phyloP scores from a whole-genome alignment of 2,329 filamentous ascomycete species.

The Fulvia fulva region DNA sequence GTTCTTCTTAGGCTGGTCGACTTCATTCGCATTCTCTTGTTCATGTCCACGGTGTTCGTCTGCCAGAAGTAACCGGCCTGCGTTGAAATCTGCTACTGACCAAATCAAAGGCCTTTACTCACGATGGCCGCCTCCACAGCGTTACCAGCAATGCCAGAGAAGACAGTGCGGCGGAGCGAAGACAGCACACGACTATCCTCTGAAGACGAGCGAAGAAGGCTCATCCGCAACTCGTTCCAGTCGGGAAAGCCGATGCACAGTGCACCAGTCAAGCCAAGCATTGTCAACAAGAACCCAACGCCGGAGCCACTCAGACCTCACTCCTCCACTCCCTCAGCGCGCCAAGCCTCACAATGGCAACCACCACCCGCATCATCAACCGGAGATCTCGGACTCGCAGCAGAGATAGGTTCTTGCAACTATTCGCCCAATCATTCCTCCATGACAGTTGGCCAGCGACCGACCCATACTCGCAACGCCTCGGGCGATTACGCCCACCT shows the following conservation, averaged over 20 bases:
- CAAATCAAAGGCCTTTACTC: not conserved
- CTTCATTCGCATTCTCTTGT: not conserved
- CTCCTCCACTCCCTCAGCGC: not conserved
- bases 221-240: constrained; percentile 5
- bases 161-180: constrained; percentile 1
- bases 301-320: constrained; percentile 4
- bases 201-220: not conserved
- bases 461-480: not conserved
- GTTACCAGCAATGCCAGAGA: constrained; percentile 2
- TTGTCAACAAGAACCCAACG: not conserved
- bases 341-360: not conserved
- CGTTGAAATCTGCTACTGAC: not conserved
- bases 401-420: not conserved
- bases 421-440: not conserved
- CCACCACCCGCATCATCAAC: not conserved
- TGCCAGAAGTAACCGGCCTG: too few species aligned
- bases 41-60: not conserved
- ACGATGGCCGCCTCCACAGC: not conserved
- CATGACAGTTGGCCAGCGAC: constrained; percentile 3
- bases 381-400: not conserved
- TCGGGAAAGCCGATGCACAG: constrained; percentile 4
- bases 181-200: not conserved
- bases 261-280: not conserved
- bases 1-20: not conserved
- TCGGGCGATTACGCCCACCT: not conserved